Evolutionary conservation across 495 filamentous ascomycete genomes (phyloP).

Genomic region (Hyaloscypha finlandica): DNA sequence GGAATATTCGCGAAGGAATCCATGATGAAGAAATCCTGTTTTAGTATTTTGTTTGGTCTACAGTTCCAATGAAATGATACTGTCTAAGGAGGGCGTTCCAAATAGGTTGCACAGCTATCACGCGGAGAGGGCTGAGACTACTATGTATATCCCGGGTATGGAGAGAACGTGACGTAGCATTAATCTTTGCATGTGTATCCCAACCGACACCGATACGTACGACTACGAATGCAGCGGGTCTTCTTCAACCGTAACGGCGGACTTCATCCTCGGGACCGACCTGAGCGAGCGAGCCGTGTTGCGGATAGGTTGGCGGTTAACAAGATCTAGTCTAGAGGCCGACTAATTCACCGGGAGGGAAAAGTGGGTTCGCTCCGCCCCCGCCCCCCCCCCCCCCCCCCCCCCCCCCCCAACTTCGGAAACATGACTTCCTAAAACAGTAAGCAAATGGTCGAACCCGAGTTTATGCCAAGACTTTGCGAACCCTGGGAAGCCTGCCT

Average conservation of each 20-base stretch:
- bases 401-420: background rate
- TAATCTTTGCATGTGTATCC: background rate
- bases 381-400: no score
- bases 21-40: background rate
- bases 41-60: background rate
- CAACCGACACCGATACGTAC: background rate
- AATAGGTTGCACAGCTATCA: background rate
- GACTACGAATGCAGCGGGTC: background rate
- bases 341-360: background rate
- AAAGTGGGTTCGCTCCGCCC: background rate
- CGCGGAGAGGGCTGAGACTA: background rate
- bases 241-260: background rate
- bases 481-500: background rate
- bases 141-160: background rate
- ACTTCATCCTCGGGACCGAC: background rate
- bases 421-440: constrained; percentile 1
- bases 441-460: background rate
- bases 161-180: background rate
- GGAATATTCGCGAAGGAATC: background rate
- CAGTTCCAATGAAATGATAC: background rate
- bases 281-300: background rate
- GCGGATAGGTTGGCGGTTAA: background rate
- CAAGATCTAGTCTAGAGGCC: background rate
- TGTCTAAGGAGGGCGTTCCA: background rate
- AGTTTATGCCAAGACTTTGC: constrained; percentile 1